A percentile compares a stretch with the other conserved stretches of the same genome.
Evolutionary conservation across 495 filamentous ascomycete species (phyloP).

Genomic region (Penicillium bialowiezense): DNA sequence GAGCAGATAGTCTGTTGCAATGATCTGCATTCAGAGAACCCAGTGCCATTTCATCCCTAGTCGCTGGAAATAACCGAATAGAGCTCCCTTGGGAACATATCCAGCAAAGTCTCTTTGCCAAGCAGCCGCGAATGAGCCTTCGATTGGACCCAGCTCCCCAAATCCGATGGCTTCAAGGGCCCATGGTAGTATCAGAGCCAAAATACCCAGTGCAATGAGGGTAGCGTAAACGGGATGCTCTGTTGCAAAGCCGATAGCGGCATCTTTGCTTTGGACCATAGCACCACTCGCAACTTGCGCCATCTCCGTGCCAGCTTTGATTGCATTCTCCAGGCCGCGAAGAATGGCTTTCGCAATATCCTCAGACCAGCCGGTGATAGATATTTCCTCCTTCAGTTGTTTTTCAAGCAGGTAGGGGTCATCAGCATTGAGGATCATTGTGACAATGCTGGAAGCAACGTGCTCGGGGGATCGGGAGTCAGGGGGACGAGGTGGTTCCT

Average conservation of each 20-base stretch:
- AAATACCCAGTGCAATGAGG: constrained; percentile 49
- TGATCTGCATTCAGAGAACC: neutral
- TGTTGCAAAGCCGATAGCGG: constrained; percentile 31
- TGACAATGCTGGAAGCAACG: constrained; percentile 13
- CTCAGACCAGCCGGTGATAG: constrained; percentile 38
- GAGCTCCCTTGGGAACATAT: constrained; percentile 41
- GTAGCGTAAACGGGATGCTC: constrained; percentile 47
- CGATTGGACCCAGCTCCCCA: constrained; percentile 43
- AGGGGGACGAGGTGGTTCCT: neutral
- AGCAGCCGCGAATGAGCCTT: constrained; percentile 42
- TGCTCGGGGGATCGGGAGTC: neutral
- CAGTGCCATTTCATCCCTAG: constrained; percentile 48
- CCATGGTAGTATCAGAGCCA: constrained; percentile 43
- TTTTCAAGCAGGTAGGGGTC: constrained; percentile 6
- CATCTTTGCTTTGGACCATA: constrained; percentile 26
- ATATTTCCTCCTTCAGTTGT: constrained; percentile 5
- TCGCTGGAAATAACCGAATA: constrained; percentile 53
- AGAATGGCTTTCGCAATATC: constrained; percentile 35
- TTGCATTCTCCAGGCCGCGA: constrained; percentile 23
- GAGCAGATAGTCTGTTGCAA: too few relatives aligned
- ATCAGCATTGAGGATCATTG: constrained; percentile 14
- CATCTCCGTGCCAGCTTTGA: constrained; percentile 30
- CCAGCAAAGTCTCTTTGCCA: constrained; percentile 45
- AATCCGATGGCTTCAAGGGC: constrained; percentile 49
- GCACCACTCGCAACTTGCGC: constrained; percentile 31